Conservation (phyloP, 208 protist species). For the Wallacemonas rigidus region DNA sequence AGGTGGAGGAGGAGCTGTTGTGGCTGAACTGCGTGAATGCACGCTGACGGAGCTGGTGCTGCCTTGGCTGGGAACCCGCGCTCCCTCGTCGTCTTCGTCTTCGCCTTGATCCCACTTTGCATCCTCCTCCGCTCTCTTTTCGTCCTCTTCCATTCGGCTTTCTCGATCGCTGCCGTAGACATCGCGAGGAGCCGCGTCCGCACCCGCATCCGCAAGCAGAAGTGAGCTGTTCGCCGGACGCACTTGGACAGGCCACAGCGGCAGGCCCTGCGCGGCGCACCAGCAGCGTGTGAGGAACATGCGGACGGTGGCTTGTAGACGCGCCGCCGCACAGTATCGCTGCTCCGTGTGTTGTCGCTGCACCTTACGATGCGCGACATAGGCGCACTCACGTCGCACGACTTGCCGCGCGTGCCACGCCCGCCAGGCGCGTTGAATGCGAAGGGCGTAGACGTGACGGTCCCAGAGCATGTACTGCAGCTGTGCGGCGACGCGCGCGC, state of each 20-base stretch:
- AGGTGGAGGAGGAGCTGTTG: constrained; percentile 1
- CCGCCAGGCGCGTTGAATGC: constrained; percentile 59
- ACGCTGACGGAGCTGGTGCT: not conserved
- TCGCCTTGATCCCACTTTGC: not conserved
- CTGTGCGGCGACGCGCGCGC: constrained; percentile 21
- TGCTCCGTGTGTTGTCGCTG: constrained; percentile 22
- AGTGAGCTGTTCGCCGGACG: not conserved
- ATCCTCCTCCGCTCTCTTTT: not conserved
- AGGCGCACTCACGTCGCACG: constrained; percentile 13
- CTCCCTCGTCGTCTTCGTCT: not conserved
- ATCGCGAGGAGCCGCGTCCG: too few species aligned
- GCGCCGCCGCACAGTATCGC: constrained; percentile 24
- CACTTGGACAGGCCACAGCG: constrained; percentile 19
- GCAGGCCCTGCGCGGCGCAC: constrained; percentile 6
- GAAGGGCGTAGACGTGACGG: constrained; percentile 50
- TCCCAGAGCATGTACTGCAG: constrained; percentile 49
- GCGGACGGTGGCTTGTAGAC: constrained; percentile 54
- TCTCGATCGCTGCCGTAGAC: too few species aligned
- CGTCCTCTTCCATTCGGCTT: not conserved
- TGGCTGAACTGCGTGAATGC: not conserved
- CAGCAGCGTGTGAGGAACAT: constrained; percentile 49
- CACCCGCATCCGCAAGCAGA: too few species aligned
- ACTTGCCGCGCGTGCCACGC: constrained; percentile 28
- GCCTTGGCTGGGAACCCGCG: not conserved
- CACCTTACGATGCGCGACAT: not conserved